These are phyloP conservation scores for Trypethelium eluteriae DNA, from an alignment of 495 filamentous ascomycete genomes.

Conservation along the genomic window DNA sequence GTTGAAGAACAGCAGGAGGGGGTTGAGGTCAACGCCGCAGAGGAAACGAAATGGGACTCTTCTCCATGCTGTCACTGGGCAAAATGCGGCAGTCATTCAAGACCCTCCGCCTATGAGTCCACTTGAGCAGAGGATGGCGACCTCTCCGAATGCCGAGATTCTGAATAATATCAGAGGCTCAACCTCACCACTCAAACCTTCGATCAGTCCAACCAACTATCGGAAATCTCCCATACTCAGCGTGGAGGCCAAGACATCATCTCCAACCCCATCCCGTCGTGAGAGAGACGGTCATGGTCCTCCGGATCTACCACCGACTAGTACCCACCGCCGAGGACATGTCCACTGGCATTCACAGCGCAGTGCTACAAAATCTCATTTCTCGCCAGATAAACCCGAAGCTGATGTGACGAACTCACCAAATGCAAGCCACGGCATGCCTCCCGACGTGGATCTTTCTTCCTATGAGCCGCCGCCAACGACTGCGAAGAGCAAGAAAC, in stretches of 20 bases:
- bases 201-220: conserved; percentile 6
- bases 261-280: not conserved
- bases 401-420: not conserved
- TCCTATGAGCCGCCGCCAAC: not conserved
- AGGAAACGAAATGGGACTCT: conserved; percentile 10
- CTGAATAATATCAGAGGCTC: conserved; percentile 22
- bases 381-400: not conserved
- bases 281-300: not conserved
- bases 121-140: conserved; percentile 32
- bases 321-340: not conserved
- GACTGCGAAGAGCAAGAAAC: conserved; percentile 18
- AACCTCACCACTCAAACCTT: not conserved
- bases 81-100: not conserved
- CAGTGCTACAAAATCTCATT: not conserved
- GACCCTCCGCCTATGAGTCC: conserved; percentile 17
- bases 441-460: conserved; percentile 2
- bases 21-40: not conserved
- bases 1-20: not conserved
- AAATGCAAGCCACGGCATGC: not conserved
- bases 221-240: not conserved
- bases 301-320: not conserved
- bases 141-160: conserved; percentile 32
- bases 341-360: not conserved
- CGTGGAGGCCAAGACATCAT: not conserved
- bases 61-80: not conserved